These are phyloP conservation scores for Cyclotella choctawhatcheeana DNA, from an alignment of 108 stramenopile genomes.

Conservation along the genomic window DNA sequence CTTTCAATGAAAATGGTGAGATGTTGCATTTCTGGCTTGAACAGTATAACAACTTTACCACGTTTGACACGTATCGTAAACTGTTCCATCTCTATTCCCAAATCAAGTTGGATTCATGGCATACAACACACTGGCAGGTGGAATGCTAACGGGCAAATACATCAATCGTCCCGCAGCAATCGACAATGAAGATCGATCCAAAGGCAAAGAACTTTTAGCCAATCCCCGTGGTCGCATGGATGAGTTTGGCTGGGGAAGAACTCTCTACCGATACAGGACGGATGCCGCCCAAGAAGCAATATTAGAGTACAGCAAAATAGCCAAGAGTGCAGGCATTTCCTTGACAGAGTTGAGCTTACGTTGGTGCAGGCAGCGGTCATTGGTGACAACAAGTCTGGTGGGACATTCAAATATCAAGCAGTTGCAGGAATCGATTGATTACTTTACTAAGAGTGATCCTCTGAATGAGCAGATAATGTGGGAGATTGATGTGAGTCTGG, in stretches of 20 bases:
- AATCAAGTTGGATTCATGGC: conserved; percentile 80
- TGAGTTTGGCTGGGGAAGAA: conserved; percentile 83
- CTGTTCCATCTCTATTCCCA: not conserved
- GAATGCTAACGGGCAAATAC: conserved; percentile 93
- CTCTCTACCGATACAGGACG: conserved; percentile 83
- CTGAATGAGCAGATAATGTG: conserved; percentile 81
- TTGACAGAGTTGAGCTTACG: conserved; percentile 82
- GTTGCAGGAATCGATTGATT: conserved; percentile 70
- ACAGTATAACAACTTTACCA: not conserved
- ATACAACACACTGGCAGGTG: conserved; percentile 90
- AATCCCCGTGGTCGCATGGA: conserved; percentile 88
- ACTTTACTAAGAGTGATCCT: conserved; percentile 70
- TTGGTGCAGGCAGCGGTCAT: conserved; percentile 76
- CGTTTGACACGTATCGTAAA: not conserved
- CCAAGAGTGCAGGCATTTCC: conserved; percentile 71
- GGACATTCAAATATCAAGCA: conserved; percentile 85
- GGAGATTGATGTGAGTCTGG: conserved; percentile 77
- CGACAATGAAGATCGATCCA: conserved; percentile 61
- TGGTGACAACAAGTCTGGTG: conserved; percentile 88
- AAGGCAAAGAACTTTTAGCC: conserved; percentile 49
- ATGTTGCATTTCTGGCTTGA: no score
- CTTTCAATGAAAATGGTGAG: conserved; percentile 80
- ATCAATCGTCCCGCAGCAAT: conserved; percentile 73
- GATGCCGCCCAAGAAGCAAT: conserved; percentile 84
- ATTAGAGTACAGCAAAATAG: conserved; percentile 74